These are phyloP conservation scores for bread wheat (Triticum aestivum) DNA, from an alignment of 176 grass and related monocot species.

Conservation along the genomic window IWGSC_CS_RefSeq_v2.1 NC_057797.1:94950954-94951453, in stretches of 20 bases:
- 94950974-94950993: neutral
- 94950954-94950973: neutral
- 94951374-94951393: slow-evolving; percentile 67
- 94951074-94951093: neutral
- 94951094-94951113: neutral
- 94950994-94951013: neutral
- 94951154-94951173: neutral
- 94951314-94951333: slow-evolving; percentile 78
- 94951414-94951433: slow-evolving; percentile 82
- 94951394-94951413: slow-evolving; percentile 76
- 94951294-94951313: slow-evolving; percentile 74
- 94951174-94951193: neutral
- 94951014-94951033: neutral
- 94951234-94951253: neutral
- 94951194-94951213: neutral
- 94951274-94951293: neutral
- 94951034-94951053: neutral
- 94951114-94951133: neutral
- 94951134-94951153: neutral
- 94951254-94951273: neutral
- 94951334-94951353: slow-evolving; percentile 36
- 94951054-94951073: neutral
- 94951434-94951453: slow-evolving; percentile 76
- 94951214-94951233: neutral
- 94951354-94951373: slow-evolving; percentile 66